Evolutionary conservation across 1,284 basidiomycete species (phyloP).

Genomic region (Somion occarium): DNA sequence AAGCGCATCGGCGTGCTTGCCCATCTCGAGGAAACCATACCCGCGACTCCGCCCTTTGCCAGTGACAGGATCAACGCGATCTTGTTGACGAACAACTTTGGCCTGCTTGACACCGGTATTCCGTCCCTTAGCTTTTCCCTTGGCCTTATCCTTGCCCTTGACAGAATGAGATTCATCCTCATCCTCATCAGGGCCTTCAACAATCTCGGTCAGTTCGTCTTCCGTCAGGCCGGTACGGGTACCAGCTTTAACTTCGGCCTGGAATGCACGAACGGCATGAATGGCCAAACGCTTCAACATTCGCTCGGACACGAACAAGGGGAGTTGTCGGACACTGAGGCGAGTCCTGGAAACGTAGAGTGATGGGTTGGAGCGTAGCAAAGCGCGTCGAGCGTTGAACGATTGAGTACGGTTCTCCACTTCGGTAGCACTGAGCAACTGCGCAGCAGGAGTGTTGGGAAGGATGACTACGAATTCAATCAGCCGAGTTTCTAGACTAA

Average conservation of each 20-base stretch:
- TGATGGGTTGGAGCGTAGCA: conserved; percentile 88
- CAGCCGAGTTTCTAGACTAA: too few relatives aligned
- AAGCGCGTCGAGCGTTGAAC: conserved; percentile 75
- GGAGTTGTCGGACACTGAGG: conserved; percentile 89
- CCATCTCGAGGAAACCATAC: conserved; percentile 95
- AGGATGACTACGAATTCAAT: conserved; percentile 81
- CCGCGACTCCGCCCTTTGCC: conserved; percentile 87
- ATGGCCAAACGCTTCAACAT: conserved; percentile 85
- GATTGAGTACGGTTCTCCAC: conserved; percentile 80
- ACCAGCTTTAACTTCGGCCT: conserved; percentile 72
- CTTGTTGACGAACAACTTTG: conserved; percentile 86
- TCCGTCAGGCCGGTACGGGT: conserved; percentile 56
- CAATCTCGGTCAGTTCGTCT: conserved; percentile 63
- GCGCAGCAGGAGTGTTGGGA: conserved; percentile 78
- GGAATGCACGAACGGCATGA: conserved; percentile 78
- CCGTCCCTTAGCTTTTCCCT: conserved; percentile 35
- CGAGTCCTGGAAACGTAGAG: conserved; percentile 94
- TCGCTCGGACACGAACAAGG: conserved; percentile 85
- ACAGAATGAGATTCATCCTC: conserved; percentile 12
- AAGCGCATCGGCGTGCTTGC: conserved; percentile 83
- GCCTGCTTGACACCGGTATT: conserved; percentile 75
- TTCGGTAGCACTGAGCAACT: conserved; percentile 63
- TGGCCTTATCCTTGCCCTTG: conserved; percentile 21
- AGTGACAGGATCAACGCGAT: conserved; percentile 84
- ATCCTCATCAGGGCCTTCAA: conserved; percentile 25